Evolutionary conservation across 2,329 filamentous ascomycete genomes (phyloP).

Genomic region (Paraphoma chrysanthemicola): DNA sequence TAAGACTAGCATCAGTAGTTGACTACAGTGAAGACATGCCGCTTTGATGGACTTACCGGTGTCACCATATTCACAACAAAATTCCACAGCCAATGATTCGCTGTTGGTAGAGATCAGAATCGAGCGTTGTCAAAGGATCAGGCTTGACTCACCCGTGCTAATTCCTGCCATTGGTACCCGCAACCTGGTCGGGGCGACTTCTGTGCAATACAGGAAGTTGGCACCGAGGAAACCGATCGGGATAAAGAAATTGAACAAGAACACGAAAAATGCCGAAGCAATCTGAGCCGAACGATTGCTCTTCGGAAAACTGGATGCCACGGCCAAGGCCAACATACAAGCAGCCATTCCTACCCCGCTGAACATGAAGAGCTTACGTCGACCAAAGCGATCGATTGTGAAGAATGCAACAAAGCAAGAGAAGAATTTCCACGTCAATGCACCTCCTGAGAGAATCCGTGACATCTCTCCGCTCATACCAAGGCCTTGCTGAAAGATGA

Average conservation of each 20-base stretch:
- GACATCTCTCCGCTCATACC: constrained; percentile 57
- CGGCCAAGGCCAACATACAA: constrained; percentile 63
- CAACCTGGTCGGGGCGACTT: constrained; percentile 61
- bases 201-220: constrained; percentile 67
- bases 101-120: constrained; percentile 53
- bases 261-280: constrained; percentile 63
- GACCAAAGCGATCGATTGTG: constrained; percentile 73
- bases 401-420: constrained; percentile 71
- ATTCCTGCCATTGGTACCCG: constrained; percentile 62
- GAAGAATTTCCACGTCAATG: constrained; percentile 64
- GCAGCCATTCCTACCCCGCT: constrained; percentile 60
- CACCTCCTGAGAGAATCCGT: constrained; percentile 68
- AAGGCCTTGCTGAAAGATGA: constrained; percentile 52
- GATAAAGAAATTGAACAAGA: constrained; percentile 67
- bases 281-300: constrained; percentile 58
- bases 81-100: constrained; percentile 55
- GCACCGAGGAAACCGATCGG: constrained; percentile 66
- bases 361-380: constrained; percentile 64
- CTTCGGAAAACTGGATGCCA: constrained; percentile 58
- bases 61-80: constrained; percentile 38
- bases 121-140: no score
- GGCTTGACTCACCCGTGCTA: no score
- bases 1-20: background rate
- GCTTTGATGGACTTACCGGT: constrained; percentile 53
- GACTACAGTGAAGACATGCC: constrained; percentile 43